Base-by-base conservation (phyloP, 148 eudicot species). In the Cornus suecica region DNA sequence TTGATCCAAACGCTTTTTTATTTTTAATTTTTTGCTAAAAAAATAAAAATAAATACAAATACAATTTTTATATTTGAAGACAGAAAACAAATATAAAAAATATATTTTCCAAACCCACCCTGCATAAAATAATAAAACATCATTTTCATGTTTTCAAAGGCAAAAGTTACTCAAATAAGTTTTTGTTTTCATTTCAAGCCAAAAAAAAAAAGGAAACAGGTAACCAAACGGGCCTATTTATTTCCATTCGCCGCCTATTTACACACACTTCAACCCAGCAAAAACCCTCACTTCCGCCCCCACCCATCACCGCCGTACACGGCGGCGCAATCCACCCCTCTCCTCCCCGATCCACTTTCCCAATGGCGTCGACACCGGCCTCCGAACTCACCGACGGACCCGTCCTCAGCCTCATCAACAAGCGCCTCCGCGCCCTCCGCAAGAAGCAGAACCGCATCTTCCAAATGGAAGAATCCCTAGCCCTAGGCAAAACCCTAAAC, bases 341-440 rank as follows among this genome's bases (percentile, higher is more conserved):
- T 16, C 1, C 58, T 37, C 9, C 65, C 85, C 48, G 41, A 41
- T n/a, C 51, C 9, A 29, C 3, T 42, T 31, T 15, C 27, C 58
- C 80, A 65, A 77, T 72, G 80, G 78, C 83, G 70, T 72, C 81
- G 70, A 77, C 68, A 48, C 51, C 74, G 30, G 82, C 77, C 28
- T 70, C 83, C 1, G 80, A 76, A 24, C 65, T 58, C 61, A 13
- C 80, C 52, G 97, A 91, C 10, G 97, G 99, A 8, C 99, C 99
- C 8, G 92, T 91, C 66, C 87, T 95, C 3, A 89, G 69, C 78
- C 28, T 95, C 8, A 79, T 95, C 87, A 86, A 74, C 81, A 95
- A 95, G 52, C 97, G 99, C 72, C 76, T 95, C 82, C 88, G 99
- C 2, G 84, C 89, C 25, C 87, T 95, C 52, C 88, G 87, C 68